Conservation (phyloP, 805 yeast genomes). For the Gaillardinia entomophila region DNA sequence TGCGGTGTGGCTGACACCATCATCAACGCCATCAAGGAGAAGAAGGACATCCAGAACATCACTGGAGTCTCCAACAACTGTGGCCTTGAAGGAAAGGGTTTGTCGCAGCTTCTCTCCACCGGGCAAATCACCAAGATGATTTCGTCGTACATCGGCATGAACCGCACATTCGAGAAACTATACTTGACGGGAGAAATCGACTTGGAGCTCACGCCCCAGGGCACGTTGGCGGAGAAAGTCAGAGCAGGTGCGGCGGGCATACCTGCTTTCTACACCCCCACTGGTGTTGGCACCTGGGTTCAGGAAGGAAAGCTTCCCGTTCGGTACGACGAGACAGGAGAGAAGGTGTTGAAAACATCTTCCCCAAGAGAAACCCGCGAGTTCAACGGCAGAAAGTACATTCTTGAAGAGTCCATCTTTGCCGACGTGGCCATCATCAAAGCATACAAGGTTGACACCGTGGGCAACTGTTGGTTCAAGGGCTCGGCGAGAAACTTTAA, state of each 20-base stretch:
- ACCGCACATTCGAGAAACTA: conserved; percentile 33
- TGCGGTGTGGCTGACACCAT: conserved; percentile 44
- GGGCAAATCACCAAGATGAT: conserved; percentile 42
- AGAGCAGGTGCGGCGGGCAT: conserved; percentile 46
- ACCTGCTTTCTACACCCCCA: conserved; percentile 45
- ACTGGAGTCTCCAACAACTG: conserved; percentile 46
- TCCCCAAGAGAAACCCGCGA: conserved; percentile 38
- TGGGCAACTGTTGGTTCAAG: conserved; percentile 44
- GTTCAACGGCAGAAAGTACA: conserved; percentile 37
- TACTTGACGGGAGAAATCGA: conserved; percentile 40
- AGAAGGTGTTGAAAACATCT: conserved; percentile 27
- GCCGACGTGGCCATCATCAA: conserved; percentile 48
- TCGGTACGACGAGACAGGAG: conserved; percentile 28
- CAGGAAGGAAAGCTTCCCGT: conserved; percentile 44
- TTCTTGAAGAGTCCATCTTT: conserved; percentile 37
- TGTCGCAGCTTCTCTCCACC: conserved; percentile 32
- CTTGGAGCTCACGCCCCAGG: conserved; percentile 46
- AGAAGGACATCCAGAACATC: conserved; percentile 27
- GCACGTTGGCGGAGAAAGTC: conserved; percentile 44
- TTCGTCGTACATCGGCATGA: conserved; percentile 42
- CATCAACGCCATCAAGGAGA: conserved; percentile 29
- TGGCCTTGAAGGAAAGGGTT: conserved; percentile 40
- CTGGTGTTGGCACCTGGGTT: conserved; percentile 49
- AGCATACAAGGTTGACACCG: conserved; percentile 37
- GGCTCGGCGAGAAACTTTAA: conserved; percentile 45